These are phyloP conservation scores for Aquilaria malaccensis DNA, from an alignment of 345 rosid genomes.

Conservation along the genomic window DNA sequence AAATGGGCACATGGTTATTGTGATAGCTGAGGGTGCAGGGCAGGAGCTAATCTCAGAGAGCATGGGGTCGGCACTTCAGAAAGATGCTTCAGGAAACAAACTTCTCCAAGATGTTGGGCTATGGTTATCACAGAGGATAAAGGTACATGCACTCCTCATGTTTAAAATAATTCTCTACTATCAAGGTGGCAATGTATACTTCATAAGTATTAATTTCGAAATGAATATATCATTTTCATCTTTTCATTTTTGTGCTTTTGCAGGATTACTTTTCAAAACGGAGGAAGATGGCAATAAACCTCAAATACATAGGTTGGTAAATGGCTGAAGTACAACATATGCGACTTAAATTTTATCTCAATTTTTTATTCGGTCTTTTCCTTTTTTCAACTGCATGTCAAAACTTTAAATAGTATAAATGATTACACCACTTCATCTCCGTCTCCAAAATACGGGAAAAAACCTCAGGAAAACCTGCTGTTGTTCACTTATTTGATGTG, in stretches of 20 bases:
- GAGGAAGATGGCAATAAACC: constrained; percentile 43
- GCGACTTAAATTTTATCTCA: too few relatives aligned
- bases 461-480: too few relatives aligned
- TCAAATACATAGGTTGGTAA: constrained; percentile 49
- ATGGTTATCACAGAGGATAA: constrained; percentile 50
- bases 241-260: constrained; percentile 6
- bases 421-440: too few relatives aligned
- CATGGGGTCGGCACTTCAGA: constrained; percentile 9
- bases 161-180: too few relatives aligned
- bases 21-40: constrained; percentile 66
- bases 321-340: background rate
- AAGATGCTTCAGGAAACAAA: constrained; percentile 60
- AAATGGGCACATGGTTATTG: constrained; percentile 53
- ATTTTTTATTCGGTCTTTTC: too few relatives aligned
- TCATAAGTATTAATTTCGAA: background rate
- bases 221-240: background rate
- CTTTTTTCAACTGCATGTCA: too few relatives aligned
- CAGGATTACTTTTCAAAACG: constrained; percentile 43
- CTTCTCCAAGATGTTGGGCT: constrained; percentile 49
- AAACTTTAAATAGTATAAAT: too few relatives aligned
- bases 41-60: constrained; percentile 46
- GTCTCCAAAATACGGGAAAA: too few relatives aligned
- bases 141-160: constrained; percentile 19
- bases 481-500: too few relatives aligned
- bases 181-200: background rate